Evolutionary conservation across 768 basidiomycete genomes (phyloP), one percentile per base, ranked within the genome.

Genomic region (Crassisporium funariophilum): DNA sequence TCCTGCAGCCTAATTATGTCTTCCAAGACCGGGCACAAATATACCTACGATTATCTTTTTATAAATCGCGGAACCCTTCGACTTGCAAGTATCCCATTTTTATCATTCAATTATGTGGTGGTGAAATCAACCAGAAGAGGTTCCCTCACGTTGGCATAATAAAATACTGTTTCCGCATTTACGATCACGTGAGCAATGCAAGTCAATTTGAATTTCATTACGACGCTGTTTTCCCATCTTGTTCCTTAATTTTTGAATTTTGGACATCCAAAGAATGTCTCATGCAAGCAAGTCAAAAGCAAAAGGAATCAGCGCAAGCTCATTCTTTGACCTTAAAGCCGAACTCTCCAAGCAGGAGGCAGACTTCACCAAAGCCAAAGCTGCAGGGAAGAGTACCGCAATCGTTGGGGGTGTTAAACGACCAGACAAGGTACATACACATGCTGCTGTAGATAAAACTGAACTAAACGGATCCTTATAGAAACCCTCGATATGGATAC

Each of bases 251-350:
- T 29, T 29, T 29, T 7, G 13, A 29, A 29, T 29, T 29, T 29
- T 11, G 10, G 29, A 17, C 16, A 33, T 10, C n/a, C 17, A 15
- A 25, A 13, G 37, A 16, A 76, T 79, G 78, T 68, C 74, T 9
- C 76, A 81, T 25, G 65, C 71, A 4, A 76, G 72, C 62, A 87
- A 85, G 62, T 75, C 82, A 0, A 86, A 79, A 59, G 83, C 82
- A 12, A 79, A 82, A 27, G 86, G 86, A 6, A 75, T 89, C 58
- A 87, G 81, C 50, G 75, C 84, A 4, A 78, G 76, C 47, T 89
- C 91, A 0, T 88, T 91, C 63, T 79, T 91, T n/a, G 88, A 91
- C 58, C 80, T 94, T 34, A 88, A 86, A 51, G 84, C 86, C 13
- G 83, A 86, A 51, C 74, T 89, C 23, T 65, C 80, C 13, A 86